These are phyloP conservation scores for Penicillium bovifimosum DNA, from an alignment of 495 filamentous ascomycete species.

Conservation along the genomic window DNA sequence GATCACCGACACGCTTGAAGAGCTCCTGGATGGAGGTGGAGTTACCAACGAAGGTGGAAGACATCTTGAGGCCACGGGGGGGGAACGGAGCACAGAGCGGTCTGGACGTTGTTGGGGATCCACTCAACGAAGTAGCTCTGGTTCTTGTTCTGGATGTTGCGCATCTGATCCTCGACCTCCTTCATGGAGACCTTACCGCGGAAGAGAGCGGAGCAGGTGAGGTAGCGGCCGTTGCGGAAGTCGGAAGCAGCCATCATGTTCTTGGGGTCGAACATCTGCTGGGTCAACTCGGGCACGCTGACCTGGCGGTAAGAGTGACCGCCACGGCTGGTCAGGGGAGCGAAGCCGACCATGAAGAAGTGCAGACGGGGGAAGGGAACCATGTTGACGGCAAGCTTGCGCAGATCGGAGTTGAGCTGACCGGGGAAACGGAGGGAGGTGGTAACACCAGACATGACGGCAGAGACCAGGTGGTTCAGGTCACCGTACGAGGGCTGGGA, in stretches of 20 bases:
- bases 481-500: conserved; percentile 97
- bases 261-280: conserved; percentile 99
- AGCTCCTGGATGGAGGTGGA: conserved; percentile 99
- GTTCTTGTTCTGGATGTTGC: conserved; percentile 99
- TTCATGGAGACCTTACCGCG: conserved; percentile 99
- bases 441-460: conserved; percentile 99
- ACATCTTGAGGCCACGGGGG: conserved; percentile 99
- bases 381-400: conserved; percentile 99
- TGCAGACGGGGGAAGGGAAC: conserved; percentile 99
- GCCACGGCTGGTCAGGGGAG: conserved; percentile 94
- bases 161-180: conserved; percentile 99
- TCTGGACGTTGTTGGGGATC: conserved; percentile 99
- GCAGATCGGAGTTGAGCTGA: conserved; percentile 99
- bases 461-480: conserved; percentile 98
- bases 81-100: conserved; percentile 98
- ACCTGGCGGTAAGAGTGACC: conserved; percentile 94
- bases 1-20: conserved; percentile 99
- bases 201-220: conserved; percentile 99
- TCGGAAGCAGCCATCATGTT: conserved; percentile 99
- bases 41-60: conserved; percentile 98
- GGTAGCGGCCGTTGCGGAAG: conserved; percentile 99
- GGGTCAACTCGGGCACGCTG: conserved; percentile 95
- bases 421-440: conserved; percentile 98
- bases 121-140: conserved; percentile 99
- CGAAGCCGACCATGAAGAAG: conserved; percentile 99